phyloP scores from a whole-genome alignment of 768 basidiomycete species.

The Tylopilus sp. region DNA sequence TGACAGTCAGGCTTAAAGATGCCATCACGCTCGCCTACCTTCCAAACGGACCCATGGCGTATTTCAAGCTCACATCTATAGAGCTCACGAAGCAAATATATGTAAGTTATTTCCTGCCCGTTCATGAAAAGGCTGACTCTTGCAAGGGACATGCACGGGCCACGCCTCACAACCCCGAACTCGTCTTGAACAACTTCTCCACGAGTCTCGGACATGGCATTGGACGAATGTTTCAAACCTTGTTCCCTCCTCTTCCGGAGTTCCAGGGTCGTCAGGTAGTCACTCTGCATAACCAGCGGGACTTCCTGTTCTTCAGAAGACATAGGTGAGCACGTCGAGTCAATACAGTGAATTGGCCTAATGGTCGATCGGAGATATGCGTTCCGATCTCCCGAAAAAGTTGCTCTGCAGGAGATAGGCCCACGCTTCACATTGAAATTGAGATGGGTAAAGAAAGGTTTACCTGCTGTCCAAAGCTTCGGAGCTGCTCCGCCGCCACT shows the following conservation, averaged over 20 bases:
- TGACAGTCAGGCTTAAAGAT: too few relatives aligned
- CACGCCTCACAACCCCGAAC: constrained; percentile 91
- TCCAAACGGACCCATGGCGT: constrained; percentile 90
- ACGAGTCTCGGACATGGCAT: constrained; percentile 91
- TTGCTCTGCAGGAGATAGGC: constrained; percentile 94
- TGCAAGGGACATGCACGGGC: constrained; percentile 85
- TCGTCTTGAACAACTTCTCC: constrained; percentile 91
- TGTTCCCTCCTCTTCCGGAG: constrained; percentile 92
- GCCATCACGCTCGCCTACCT: constrained; percentile 90
- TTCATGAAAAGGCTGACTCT: constrained; percentile 6
- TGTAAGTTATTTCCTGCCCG: constrained; percentile 41
- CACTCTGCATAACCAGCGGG: constrained; percentile 94
- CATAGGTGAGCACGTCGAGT: constrained; percentile 66
- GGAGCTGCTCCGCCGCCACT: constrained; percentile 60
- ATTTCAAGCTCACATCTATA: constrained; percentile 90
- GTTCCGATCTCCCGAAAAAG: constrained; percentile 87
- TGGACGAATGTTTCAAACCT: constrained; percentile 93
- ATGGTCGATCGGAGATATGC: constrained; percentile 60
- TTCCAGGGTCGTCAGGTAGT: constrained; percentile 97
- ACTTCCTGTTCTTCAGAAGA: constrained; percentile 95
- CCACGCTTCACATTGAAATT: constrained; percentile 96
- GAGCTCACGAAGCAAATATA: constrained; percentile 84
- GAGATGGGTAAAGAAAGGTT: constrained; percentile 81
- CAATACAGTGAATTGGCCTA: constrained; percentile 1
- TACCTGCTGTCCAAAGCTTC: constrained; percentile 74